Percentiles rank a stretch among this genome's conserved stretches.
These are phyloP conservation scores for Eragrostis nindensis DNA, from an alignment of 176 grass and related monocot genomes.

Conservation along the genomic window DNA sequence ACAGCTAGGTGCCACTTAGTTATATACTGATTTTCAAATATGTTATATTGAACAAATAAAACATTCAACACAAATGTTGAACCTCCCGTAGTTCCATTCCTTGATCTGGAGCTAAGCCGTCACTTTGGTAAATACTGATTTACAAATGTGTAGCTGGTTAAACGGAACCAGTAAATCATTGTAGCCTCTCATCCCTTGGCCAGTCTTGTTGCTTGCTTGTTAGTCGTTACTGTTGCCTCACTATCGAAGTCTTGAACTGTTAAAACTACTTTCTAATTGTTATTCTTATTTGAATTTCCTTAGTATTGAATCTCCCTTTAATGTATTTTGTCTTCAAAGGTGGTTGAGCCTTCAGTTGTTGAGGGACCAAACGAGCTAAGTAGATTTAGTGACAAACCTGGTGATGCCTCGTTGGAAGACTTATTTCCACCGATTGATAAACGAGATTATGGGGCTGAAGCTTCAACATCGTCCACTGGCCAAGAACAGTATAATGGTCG, in stretches of 20 bases:
- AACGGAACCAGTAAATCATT: neutral
- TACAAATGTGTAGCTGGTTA: neutral
- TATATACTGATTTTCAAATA: constrained; percentile 1
- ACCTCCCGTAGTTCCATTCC: neutral
- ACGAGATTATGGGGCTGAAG: constrained; percentile 62
- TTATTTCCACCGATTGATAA: constrained; percentile 83
- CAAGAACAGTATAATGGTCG: constrained; percentile 46
- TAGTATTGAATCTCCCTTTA: constrained; percentile 31
- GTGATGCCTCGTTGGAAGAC: constrained; percentile 86
- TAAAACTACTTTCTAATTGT: neutral
- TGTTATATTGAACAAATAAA: neutral
- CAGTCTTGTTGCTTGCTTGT: neutral
- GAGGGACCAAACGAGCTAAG: constrained; percentile 56
- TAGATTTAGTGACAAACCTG: constrained; percentile 92
- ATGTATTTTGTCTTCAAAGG: constrained; percentile 35
- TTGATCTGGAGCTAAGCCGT: neutral
- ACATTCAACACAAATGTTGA: neutral
- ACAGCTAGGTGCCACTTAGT: neutral
- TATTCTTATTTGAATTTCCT: neutral
- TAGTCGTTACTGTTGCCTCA: neutral
- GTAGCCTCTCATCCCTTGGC: neutral
- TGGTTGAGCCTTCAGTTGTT: constrained; percentile 53
- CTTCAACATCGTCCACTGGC: constrained; percentile 72
- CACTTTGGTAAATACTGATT: neutral
- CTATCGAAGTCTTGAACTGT: neutral